These are phyloP conservation scores for Lentinula lateritia DNA, from an alignment of 768 basidiomycete genomes.

Conservation along the genomic window DNA sequence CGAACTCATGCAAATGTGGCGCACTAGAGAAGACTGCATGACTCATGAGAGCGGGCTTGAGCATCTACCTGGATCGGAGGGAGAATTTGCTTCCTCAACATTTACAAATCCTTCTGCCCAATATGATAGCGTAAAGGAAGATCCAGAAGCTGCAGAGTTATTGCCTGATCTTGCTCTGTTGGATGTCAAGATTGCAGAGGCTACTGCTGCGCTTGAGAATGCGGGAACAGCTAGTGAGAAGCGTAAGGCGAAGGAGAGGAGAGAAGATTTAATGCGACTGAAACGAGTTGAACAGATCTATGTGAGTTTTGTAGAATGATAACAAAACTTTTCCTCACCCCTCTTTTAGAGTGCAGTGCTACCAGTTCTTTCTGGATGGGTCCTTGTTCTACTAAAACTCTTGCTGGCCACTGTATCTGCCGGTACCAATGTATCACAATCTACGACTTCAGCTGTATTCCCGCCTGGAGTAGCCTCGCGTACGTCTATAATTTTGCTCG, in stretches of 20 bases:
- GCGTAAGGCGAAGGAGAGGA: constrained; percentile 60
- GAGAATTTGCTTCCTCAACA: constrained; percentile 46
- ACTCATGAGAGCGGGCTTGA: constrained; percentile 89
- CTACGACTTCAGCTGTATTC: constrained; percentile 64
- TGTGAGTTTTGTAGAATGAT: constrained; percentile 40
- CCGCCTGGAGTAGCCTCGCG: constrained; percentile 67
- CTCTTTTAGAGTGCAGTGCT: constrained; percentile 69
- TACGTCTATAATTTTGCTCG: constrained; percentile 23
- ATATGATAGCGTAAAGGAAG: constrained; percentile 20
- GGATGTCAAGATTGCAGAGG: constrained; percentile 71
- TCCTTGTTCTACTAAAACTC: constrained; percentile 88
- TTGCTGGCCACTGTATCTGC: constrained; percentile 91
- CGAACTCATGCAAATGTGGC: constrained; percentile 91
- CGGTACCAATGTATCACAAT: constrained; percentile 57
- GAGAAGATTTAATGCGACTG: constrained; percentile 80
- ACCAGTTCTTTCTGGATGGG: constrained; percentile 83
- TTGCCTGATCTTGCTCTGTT: constrained; percentile 68
- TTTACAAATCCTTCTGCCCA: constrained; percentile 25
- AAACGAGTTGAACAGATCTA: constrained; percentile 92
- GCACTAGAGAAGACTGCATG: constrained; percentile 92
- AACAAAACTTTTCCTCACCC: background rate
- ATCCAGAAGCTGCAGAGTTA: constrained; percentile 56
- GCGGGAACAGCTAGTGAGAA: constrained; percentile 47
- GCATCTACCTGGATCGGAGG: constrained; percentile 65
- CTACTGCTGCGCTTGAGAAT: constrained; percentile 42